phyloP scores from a whole-genome alignment of 805 yeast species.

The Ogataea paraovalis region DNA sequence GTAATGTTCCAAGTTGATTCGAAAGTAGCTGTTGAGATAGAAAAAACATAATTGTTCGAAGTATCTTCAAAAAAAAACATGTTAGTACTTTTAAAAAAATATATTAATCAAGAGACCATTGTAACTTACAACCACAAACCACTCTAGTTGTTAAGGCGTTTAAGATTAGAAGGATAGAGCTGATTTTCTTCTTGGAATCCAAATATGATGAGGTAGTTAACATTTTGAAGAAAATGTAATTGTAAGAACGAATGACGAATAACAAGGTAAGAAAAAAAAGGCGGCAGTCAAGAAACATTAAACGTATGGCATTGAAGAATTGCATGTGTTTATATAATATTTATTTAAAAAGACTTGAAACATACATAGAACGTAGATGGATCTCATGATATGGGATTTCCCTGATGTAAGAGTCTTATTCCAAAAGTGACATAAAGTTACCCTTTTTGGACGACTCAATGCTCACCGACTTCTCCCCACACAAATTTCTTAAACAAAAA shows the following conservation, averaged over 20 bases:
- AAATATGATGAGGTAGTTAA: neutral
- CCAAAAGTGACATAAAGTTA: neutral
- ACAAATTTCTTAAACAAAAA: neutral
- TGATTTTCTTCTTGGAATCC: neutral
- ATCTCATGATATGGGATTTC: neutral
- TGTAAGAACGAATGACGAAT: no score
- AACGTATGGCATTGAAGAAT: no score
- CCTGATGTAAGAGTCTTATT: neutral
- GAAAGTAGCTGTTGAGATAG: slow-evolving; percentile 5
- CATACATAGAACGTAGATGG: no score
- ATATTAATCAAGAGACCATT: neutral
- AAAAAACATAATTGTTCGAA: neutral
- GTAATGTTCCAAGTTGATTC: slow-evolving; percentile 9
- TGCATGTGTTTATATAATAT: no score
- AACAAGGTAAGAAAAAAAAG: no score
- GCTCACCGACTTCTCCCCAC: neutral
- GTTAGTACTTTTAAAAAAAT: neutral
- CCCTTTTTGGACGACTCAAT: slow-evolving; percentile 3
- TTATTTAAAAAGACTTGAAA: no score
- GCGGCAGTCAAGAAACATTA: no score
- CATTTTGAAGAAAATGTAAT: no score
- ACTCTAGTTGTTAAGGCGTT: neutral
- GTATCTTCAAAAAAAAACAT: neutral
- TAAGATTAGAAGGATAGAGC: neutral
- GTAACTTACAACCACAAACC: neutral